A percentile compares a stretch with the other conserved stretches of the same genome.
Conservation (phyloP, 441 rosid genomes). For the Euphorbia celastroides region DNA sequence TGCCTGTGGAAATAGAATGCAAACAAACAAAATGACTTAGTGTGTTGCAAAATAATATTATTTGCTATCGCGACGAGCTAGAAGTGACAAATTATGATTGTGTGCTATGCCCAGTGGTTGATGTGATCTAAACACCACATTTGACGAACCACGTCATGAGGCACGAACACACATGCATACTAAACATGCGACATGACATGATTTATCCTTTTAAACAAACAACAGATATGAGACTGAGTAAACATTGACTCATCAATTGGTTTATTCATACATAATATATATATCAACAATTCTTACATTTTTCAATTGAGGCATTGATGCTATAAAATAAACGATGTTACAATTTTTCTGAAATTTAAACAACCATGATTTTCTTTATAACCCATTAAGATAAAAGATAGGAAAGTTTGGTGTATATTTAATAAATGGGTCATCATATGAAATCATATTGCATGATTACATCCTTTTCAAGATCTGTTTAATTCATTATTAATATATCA, state of each 20-base stretch:
- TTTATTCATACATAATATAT: not conserved
- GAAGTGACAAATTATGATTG: not conserved
- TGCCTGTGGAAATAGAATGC: constrained; percentile 25
- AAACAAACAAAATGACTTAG: not conserved
- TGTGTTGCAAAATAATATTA: not conserved
- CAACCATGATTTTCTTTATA: not conserved
- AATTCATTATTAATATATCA: too few relatives aligned
- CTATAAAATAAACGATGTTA: too few relatives aligned
- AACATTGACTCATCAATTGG: not conserved
- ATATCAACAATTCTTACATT: not conserved
- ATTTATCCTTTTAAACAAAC: not conserved
- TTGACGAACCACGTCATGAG: too few relatives aligned
- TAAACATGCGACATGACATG: too few relatives aligned
- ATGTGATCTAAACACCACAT: too few relatives aligned
- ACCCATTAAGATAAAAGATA: not conserved
- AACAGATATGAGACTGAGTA: not conserved
- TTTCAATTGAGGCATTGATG: not conserved
- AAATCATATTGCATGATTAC: not conserved
- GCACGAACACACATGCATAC: too few relatives aligned
- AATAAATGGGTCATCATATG: not conserved
- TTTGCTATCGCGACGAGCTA: not conserved
- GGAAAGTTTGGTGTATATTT: not conserved
- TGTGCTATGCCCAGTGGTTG: too few relatives aligned
- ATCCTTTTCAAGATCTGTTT: too few relatives aligned
- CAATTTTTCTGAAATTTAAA: not conserved